phyloP scores from a whole-genome alignment of 2,329 filamentous ascomycete species.

The Coleophoma eucalyptorum region DNA sequence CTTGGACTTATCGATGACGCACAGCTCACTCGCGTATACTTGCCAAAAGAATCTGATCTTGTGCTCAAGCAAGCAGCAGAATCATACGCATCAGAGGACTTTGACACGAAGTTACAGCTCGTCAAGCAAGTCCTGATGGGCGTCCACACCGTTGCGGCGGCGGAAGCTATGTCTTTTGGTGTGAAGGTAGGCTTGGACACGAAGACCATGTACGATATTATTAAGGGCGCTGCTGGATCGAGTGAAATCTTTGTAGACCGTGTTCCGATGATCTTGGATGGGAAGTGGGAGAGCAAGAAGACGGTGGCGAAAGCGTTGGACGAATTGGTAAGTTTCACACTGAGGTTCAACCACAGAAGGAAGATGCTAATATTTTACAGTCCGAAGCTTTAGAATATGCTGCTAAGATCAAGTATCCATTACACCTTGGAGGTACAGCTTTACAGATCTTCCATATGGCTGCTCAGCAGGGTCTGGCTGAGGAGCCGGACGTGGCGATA shows the following conservation, averaged over 20 bases:
- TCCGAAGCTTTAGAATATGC: slow-evolving; percentile 25
- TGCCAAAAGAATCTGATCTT: slow-evolving; percentile 12
- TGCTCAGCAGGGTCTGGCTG: slow-evolving; percentile 26
- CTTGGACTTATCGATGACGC: slow-evolving; percentile 19
- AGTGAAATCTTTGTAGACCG: slow-evolving; percentile 35
- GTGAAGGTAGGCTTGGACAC: slow-evolving; percentile 49
- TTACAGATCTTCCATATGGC: slow-evolving; percentile 32
- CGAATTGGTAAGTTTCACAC: slow-evolving; percentile 23
- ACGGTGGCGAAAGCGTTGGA: slow-evolving; percentile 32
- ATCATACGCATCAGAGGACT: slow-evolving; percentile 2
- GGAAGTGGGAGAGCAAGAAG: slow-evolving; percentile 28
- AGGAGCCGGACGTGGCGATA: slow-evolving; percentile 31
- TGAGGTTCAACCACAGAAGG: background rate
- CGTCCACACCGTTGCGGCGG: slow-evolving; percentile 51
- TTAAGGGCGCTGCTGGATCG: slow-evolving; percentile 33
- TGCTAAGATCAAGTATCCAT: slow-evolving; percentile 27
- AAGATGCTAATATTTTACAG: slow-evolving; percentile 17
- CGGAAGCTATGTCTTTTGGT: slow-evolving; percentile 53
- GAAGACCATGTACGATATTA: slow-evolving; percentile 40
- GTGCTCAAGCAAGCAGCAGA: slow-evolving; percentile 15
- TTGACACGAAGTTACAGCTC: slow-evolving; percentile 42
- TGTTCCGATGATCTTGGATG: slow-evolving; percentile 30
- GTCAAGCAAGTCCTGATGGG: slow-evolving; percentile 55
- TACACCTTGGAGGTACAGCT: slow-evolving; percentile 29
- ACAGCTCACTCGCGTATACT: slow-evolving; percentile 14